Percentiles rank a stretch among this genome's conserved stretches.
Conservation (phyloP, 2,329 filamentous ascomycete species). For the Nemania serpens region DNA sequence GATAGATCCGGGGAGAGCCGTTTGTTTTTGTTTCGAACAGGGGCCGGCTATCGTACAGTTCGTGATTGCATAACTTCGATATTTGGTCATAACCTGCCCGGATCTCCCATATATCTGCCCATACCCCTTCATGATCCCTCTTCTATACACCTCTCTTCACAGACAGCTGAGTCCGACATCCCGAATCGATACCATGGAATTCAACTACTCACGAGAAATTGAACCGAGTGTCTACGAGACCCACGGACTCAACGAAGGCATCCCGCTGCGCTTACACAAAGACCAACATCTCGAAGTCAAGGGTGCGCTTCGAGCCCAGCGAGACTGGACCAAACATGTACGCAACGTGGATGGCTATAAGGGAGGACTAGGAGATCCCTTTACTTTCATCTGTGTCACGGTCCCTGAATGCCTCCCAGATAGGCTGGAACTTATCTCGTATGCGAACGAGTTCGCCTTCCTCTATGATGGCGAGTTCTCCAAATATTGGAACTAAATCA, state of each 20-base stretch:
- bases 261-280: conserved; percentile 36
- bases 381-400: conserved; percentile 40
- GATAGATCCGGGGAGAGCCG: conserved; percentile 15
- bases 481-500: conserved; percentile 15
- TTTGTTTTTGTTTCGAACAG: background rate
- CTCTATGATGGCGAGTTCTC: conserved; percentile 42
- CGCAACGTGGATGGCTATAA: conserved; percentile 36
- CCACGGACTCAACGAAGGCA: conserved; percentile 37
- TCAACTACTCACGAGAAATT: conserved; percentile 37
- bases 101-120: too few relatives aligned
- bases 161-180: too few relatives aligned
- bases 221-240: conserved; percentile 36
- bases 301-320: conserved; percentile 40
- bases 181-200: conserved; percentile 32
- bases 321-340: conserved; percentile 44
- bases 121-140: too few relatives aligned
- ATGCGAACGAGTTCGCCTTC: conserved; percentile 48
- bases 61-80: background rate
- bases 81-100: background rate
- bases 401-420: conserved; percentile 47
- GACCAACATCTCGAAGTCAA: conserved; percentile 36
- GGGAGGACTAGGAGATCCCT: conserved; percentile 38
- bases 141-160: too few relatives aligned
- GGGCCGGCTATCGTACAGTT: too few relatives aligned
- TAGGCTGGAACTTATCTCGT: conserved; percentile 45